Evolutionary conservation across 2,329 filamentous ascomycete species (phyloP), one percentile per base, ranked within the genome.

Genomic region (Ascochyta viciae-villosae): DNA sequence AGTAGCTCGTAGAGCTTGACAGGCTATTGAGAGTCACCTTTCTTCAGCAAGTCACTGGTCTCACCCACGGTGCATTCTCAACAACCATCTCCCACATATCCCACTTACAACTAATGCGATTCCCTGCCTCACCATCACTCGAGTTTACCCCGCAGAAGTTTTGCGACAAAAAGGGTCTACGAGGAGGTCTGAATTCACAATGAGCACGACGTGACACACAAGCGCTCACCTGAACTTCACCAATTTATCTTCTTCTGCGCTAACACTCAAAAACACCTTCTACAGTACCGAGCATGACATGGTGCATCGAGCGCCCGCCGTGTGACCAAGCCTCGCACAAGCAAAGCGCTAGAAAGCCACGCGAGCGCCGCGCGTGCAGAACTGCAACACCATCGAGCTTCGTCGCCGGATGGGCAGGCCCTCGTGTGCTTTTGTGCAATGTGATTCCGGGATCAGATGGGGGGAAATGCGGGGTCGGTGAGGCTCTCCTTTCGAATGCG

Each of bases 321-420:
- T 40, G 29, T 49, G 51, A 49, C 39, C 19, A 19, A 16, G 3
- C 9, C 23, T 33, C n/a, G 40, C 45, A 40, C 26, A 19, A 44
- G 45, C 33, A 42, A 26, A 43, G 22, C 19, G 39, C 12, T 41
- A 23, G 19, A 29, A 9, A 35, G 12, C 46, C 52, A 55, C 41
- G 52, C 52, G 52, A 44, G 23, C 29, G 40, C n/a, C 23, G 34
- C 52, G 27, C 52, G 52, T 55, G 52, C 52, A 41, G 27, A 24
- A 9, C 9, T 29, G 13, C n/a, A 31, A 6, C 52, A 40, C 16
- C 7, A 35, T 50, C 16, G 2, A 55, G 52, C 24, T 34, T 34
- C 16, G 46, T 46, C 29, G 31, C 46, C 40, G 46, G 7, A 34
- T 35, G 29, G 13, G 41, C 52, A 41, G 16, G 47, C 37, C 23